A percentile compares a stretch with the other conserved stretches of the same genome.
These are phyloP conservation scores for Ustilago sp. DNA, from an alignment of 1,284 basidiomycete genomes.

Conservation along the genomic window DNA sequence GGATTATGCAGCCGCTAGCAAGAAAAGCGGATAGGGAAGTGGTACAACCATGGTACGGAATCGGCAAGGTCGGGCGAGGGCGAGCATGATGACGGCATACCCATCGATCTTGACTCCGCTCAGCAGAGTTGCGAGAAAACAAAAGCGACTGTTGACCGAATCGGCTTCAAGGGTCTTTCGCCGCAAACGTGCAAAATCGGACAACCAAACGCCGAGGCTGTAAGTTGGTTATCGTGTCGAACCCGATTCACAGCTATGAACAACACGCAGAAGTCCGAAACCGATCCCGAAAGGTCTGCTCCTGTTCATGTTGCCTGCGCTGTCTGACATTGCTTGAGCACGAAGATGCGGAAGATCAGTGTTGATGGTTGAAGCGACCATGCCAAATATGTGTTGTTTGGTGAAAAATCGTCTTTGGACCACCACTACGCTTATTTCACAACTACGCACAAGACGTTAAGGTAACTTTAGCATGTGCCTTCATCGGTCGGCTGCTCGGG, in stretches of 20 bases:
- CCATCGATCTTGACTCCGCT: slow-evolving; percentile 4
- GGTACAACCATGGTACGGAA: background rate
- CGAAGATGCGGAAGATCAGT: background rate
- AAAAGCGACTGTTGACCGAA: background rate
- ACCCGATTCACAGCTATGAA: too few relatives aligned
- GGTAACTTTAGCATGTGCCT: too few relatives aligned
- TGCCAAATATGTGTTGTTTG: too few relatives aligned
- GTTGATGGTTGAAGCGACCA: too few relatives aligned
- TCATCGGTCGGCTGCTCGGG: too few relatives aligned
- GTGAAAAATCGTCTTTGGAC: too few relatives aligned
- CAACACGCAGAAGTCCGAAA: background rate
- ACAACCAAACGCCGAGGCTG: background rate
- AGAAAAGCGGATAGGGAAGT: too few relatives aligned
- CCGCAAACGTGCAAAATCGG: background rate
- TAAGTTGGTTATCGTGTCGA: too few relatives aligned
- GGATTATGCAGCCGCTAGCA: too few relatives aligned
- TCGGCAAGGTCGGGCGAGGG: background rate
- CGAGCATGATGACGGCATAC: slow-evolving; percentile 18
- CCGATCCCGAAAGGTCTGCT: slow-evolving; percentile 7
- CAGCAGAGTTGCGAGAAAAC: background rate
- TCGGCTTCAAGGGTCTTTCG: background rate
- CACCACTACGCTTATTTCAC: too few relatives aligned
- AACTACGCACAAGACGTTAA: too few relatives aligned
- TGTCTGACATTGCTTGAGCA: too few relatives aligned
- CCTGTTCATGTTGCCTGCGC: background rate